Evolutionary conservation across 2,329 filamentous ascomycete genomes (phyloP), one percentile per base, ranked within the genome.

Genomic region (Cadophora sp.): DNA sequence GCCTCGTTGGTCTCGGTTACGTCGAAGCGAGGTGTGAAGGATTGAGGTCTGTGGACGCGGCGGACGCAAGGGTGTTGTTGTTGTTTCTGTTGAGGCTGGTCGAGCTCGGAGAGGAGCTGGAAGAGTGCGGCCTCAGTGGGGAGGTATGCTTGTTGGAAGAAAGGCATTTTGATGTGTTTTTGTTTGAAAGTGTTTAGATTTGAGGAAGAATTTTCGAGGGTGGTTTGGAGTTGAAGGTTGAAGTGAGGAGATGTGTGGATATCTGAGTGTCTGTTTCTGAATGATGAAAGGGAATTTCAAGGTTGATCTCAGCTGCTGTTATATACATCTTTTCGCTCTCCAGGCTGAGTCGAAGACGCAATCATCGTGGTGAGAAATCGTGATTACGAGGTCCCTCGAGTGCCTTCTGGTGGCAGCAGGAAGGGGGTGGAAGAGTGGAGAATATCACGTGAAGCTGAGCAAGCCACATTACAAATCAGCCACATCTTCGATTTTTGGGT

Each of bases 11-110:
- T 87, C 82, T 95, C 92, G 76, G 87, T 88, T 69, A 94, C 84
- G 75, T 94, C 92, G 76, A 95, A 95, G 80, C 88, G 89, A 63
- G 92, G 92, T 68, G 87, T 86, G 85, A 93, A 94, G 5, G 74
- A 69, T 65, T 64, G 62, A 26, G 56, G 76, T 85, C 66, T 76
- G 85, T 67, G 40, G 66, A 70, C 66, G 29, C 66, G 62, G 40
- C 71, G 70, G 26, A 63, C 64, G 55, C 51, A 67, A 34, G 69
- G 71, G n/a, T 58, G n/a, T 26, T 55, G 53, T 62, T 56, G 61
- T 43, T 34, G 48, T 70, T 60, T 34, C 14, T 64, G 64, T 66
- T 69, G 62, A 22, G 69, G 58, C 37, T 72, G 63, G 77, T 89
- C 87, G 73, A 86, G 88, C 79, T 88, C 86, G 73, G 88, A 85